Base-by-base conservation (phyloP, 352 stramenopile genomes). In the Phytopythium boreale region DNA sequence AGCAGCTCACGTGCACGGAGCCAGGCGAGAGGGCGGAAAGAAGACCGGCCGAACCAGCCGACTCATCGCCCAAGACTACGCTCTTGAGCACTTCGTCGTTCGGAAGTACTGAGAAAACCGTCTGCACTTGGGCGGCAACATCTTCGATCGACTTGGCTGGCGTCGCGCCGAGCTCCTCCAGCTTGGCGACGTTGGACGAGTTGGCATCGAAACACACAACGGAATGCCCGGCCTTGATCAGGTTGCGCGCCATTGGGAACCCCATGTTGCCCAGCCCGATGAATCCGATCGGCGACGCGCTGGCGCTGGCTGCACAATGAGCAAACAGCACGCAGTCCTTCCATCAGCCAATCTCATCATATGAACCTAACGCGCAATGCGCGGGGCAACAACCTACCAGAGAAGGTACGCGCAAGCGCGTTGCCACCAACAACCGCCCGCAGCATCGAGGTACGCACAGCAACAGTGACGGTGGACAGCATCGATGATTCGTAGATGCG, bases 211-310 rank as follows among this genome's bases (percentile, higher is more conserved):
- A 94, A 61, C 82, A 89, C 36, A 94, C 63, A 26, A 84, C 63
- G 29, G 84, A 67, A 37, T 76, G 67, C 26, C 72, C 82, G 17
- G 75, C 87, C 59, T 90, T 83, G 31, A 97, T 61, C 39, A 96
- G 66, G 73, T 98, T 97, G 60, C 82, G 72, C 39, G 86, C 84
- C 93, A 98, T 98, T 15, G 87, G 90, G 50, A 88, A 72, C 0
- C 92, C 92, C 91, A 98, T 98, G 68, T 98, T 97, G 27, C 93
- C 93, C 14, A 98, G 74, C 8, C 93, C 92, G 31, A 98, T 83
- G 73, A 98, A 97, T 24, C 89, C 92, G 22, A 97, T 63, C 14
- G 52, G 53, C 26, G 63, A 41, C 15, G 51, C 56, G 26, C 43
- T 27, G 26, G 41, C 41, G 27, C 17, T 62, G 11, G 56, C 41